Evolutionary conservation across 1,284 basidiomycete genomes (phyloP), one percentile per base, ranked within the genome.

Genomic region (Meira nashicola): DNA sequence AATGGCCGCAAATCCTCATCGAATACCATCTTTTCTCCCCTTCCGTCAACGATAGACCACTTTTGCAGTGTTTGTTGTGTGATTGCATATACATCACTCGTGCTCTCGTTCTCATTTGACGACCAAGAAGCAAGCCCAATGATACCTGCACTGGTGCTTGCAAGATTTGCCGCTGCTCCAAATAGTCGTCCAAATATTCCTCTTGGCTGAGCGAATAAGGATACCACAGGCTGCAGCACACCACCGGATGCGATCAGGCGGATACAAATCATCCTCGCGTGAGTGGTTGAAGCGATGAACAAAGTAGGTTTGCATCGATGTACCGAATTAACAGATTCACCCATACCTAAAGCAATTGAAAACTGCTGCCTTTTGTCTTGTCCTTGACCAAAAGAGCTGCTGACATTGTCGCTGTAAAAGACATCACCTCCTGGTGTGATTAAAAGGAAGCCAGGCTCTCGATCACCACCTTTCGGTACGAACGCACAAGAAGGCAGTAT

Each of bases 1-100:
- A 75, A 60, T 33, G 66, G 62, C 15, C 69, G 66, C 14, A 76
- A 49, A 53, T 76, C 73, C 48, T 76, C 68, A 57, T 78, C 73
- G 19, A 65, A 68, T 8, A 71, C n/a, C 21, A 77, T 54, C 21
- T 63, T 62, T 40, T 74, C 73, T 14, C 62, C 64, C 1, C 67
- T 68, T 12, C 67, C 62, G 6, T 73, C 62, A 14, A 68, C 64
- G 17, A 78, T 58, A 41, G 69, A 63, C 77, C 77, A 78, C 40
- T 68, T 65, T 39, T 78, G 76, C 14, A 77, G 46, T 25, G 59
- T 64, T 48, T 63, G 64, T 7, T 59, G 59, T 19, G 73, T 66
- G 39, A 73, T 59, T 21, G 74, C 74, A 33, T 68, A 69, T 5
- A 76, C 62, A 10, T 66, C 66, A 14, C 63, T 46, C 12, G 60